Conservation (phyloP, 148 eudicot genomes). For the Polygonum maritimum region DNA sequence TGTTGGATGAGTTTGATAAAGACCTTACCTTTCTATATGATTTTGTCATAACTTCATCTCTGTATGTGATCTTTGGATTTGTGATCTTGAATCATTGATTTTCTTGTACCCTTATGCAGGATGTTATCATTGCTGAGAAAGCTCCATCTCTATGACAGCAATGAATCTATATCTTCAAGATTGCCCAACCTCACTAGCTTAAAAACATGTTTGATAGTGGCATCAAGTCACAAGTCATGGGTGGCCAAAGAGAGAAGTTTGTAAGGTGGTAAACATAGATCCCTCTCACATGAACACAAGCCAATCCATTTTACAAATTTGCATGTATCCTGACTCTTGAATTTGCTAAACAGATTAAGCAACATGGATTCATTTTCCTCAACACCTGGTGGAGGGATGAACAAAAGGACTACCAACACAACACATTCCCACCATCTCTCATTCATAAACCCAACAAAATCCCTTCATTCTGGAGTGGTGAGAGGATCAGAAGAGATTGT, state of each 20-base stretch:
- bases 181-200: background rate
- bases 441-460: constrained; percentile 23
- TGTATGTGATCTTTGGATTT: background rate
- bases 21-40: too few relatives aligned
- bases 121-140: background rate
- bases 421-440: background rate
- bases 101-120: background rate
- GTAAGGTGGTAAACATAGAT: constrained; percentile 22
- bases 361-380: constrained; percentile 28
- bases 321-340: background rate
- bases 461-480: constrained; percentile 31
- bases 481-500: constrained; percentile 43
- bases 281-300: background rate
- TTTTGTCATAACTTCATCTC: too few relatives aligned
- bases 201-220: background rate
- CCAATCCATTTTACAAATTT: background rate
- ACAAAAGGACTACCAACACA: background rate
- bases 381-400: constrained; percentile 31
- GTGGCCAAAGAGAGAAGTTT: constrained; percentile 34
- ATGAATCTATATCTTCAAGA: background rate
- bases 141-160: background rate
- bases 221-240: constrained; percentile 22
- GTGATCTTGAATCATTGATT: background rate
- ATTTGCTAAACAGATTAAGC: constrained; percentile 19
- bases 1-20: background rate